Conservation (phyloP, 208 protist genomes). For the Leptomonas seymouri region DNA sequence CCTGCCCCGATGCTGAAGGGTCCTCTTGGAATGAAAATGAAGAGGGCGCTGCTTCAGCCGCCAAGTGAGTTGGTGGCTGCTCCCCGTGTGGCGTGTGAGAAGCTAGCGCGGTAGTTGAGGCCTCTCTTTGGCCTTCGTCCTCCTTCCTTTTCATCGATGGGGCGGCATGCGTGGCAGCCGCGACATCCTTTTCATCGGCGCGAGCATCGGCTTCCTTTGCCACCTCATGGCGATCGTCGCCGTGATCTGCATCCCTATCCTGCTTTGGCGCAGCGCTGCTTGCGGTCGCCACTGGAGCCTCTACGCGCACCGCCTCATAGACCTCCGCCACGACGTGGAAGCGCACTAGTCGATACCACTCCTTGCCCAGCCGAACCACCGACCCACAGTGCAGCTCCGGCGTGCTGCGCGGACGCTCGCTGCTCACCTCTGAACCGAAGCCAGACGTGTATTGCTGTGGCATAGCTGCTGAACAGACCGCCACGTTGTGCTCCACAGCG, state of each 20-base stretch:
- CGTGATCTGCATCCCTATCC: neutral
- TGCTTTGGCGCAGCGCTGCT: neutral
- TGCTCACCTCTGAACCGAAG: neutral
- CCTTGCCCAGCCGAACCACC: constrained; percentile 39
- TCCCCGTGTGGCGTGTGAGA: neutral
- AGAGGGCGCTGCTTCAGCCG: constrained; percentile 3
- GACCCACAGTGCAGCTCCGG: constrained; percentile 53
- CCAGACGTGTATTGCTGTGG: constrained; percentile 14
- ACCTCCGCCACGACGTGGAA: constrained; percentile 76
- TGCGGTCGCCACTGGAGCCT: constrained; percentile 6
- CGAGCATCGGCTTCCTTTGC: too few species aligned
- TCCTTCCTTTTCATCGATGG: neutral
- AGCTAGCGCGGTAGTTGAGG: neutral
- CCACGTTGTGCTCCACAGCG: constrained; percentile 54
- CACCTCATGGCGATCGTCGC: neutral
- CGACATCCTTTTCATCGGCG: too few species aligned
- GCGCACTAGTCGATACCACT: constrained; percentile 45
- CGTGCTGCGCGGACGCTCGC: constrained; percentile 4
- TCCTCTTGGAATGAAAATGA: neutral
- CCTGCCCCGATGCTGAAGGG: neutral
- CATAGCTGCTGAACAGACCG: constrained; percentile 17
- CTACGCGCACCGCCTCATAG: constrained; percentile 60
- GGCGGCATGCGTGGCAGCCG: too few species aligned
- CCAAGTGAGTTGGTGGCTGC: neutral
- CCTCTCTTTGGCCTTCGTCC: neutral